Evolutionary conservation across 1,284 basidiomycete species (phyloP).

Genomic region (Malassezia psittaci): DNA sequence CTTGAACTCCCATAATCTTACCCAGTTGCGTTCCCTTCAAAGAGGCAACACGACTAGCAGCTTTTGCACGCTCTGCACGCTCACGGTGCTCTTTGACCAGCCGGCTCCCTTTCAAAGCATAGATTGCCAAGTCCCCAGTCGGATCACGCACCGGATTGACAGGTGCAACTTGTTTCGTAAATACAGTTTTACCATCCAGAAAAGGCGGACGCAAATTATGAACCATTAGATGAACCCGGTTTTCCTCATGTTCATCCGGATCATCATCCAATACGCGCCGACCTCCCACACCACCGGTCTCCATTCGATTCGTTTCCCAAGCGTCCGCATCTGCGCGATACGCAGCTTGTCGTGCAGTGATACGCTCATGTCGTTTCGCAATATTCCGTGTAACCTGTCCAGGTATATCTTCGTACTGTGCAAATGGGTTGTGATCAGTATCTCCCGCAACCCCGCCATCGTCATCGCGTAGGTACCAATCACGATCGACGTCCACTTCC

Average conservation of each 20-base stretch:
- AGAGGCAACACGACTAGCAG: constrained; percentile 81
- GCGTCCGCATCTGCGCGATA: constrained; percentile 86
- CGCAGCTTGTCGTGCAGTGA: constrained; percentile 47
- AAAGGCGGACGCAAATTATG: constrained; percentile 97
- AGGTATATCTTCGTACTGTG: constrained; percentile 70
- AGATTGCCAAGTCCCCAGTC: constrained; percentile 87
- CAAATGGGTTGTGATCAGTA: constrained; percentile 81
- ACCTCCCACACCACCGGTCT: constrained; percentile 84
- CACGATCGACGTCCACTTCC: constrained; percentile 27
- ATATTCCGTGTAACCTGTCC: constrained; percentile 22
- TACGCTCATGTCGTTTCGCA: constrained; percentile 24
- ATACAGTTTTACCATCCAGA: constrained; percentile 88
- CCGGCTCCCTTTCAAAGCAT: constrained; percentile 85
- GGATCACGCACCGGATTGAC: constrained; percentile 91
- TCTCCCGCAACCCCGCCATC: constrained; percentile 56
- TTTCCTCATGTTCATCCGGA: constrained; percentile 74
- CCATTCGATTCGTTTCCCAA: constrained; percentile 96
- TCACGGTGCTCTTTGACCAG: constrained; percentile 91
- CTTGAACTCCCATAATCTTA: constrained; percentile 93
- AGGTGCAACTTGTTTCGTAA: constrained; percentile 90
- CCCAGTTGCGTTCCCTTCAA: constrained; percentile 85
- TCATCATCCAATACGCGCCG: constrained; percentile 69
- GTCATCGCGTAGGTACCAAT: constrained; percentile 43
- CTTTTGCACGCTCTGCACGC: constrained; percentile 67
- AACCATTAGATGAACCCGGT: constrained; percentile 88